phyloP scores from a whole-genome alignment of 2,329 filamentous ascomycete species.

The Cucurbitaria berberidis region DNA sequence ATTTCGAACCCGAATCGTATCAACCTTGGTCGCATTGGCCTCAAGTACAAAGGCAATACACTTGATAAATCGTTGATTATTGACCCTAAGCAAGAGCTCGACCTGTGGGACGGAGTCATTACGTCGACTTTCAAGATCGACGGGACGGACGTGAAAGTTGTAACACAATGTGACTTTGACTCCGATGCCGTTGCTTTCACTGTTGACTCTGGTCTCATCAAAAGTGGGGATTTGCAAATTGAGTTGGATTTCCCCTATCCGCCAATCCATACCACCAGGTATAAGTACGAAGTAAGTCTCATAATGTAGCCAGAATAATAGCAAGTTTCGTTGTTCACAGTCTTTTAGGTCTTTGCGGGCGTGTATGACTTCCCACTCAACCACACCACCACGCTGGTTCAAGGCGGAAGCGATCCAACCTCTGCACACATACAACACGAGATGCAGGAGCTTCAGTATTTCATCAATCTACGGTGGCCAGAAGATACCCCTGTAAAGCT shows the following conservation, averaged over 20 bases:
- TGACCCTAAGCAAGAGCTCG: constrained; percentile 49
- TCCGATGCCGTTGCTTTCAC: constrained; percentile 55
- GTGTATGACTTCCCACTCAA: constrained; percentile 55
- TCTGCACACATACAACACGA: constrained; percentile 54
- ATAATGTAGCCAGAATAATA: not conserved
- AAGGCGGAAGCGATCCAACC: constrained; percentile 27
- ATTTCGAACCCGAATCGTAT: constrained; percentile 60
- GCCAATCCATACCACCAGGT: constrained; percentile 38
- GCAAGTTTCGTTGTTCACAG: not conserved
- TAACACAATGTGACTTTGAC: constrained; percentile 54
- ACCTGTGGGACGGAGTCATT: constrained; percentile 58
- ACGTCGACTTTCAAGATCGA: constrained; percentile 54
- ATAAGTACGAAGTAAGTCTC: constrained; percentile 30
- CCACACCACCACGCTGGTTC: constrained; percentile 51
- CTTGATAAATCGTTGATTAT: constrained; percentile 17
- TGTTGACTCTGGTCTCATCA: constrained; percentile 53
- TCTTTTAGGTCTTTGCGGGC: constrained; percentile 59
- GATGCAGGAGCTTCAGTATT: constrained; percentile 53
- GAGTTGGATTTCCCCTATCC: constrained; percentile 61
- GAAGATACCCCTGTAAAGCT: constrained; percentile 42
- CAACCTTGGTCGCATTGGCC: constrained; percentile 57
- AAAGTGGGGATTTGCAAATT: constrained; percentile 48
- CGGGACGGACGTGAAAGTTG: constrained; percentile 49
- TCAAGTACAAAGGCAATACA: constrained; percentile 49
- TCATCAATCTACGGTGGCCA: constrained; percentile 50